These are phyloP conservation scores for Botrytis pseudocinerea DNA, from an alignment of 2,329 filamentous ascomycete genomes.

Conservation along the genomic window DNA sequence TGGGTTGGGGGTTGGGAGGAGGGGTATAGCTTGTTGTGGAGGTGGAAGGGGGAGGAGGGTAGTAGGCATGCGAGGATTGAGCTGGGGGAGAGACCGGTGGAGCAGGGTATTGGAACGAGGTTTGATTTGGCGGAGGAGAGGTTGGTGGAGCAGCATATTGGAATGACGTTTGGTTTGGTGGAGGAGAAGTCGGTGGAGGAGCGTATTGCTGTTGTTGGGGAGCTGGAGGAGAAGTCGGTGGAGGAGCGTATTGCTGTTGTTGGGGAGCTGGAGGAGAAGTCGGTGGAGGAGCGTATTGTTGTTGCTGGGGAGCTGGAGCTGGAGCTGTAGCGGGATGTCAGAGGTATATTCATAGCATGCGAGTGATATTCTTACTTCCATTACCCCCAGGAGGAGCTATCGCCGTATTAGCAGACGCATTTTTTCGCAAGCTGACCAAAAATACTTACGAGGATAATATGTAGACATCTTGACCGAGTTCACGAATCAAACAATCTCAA, in stretches of 20 bases:
- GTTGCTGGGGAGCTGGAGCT: conserved; percentile 28
- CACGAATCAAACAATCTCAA: background rate
- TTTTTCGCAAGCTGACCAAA: conserved; percentile 8
- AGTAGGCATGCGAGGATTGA: conserved; percentile 37
- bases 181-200: conserved; percentile 39
- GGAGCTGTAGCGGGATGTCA: conserved; percentile 23
- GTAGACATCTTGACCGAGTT: conserved; percentile 34
- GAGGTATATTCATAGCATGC: background rate
- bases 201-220: conserved; percentile 33
- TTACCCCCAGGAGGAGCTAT: conserved; percentile 39
- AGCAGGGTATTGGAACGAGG: conserved; percentile 37
- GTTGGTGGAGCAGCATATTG: conserved; percentile 39
- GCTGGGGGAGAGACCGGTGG: conserved; percentile 38
- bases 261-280: no score
- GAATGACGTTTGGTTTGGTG: conserved; percentile 36
- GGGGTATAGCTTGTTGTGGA: conserved; percentile 19
- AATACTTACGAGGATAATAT: conserved; percentile 42
- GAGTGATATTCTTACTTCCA: conserved; percentile 28
- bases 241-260: conserved; percentile 18
- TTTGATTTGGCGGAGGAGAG: conserved; percentile 39
- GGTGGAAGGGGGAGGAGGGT: conserved; percentile 40
- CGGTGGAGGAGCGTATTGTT: conserved; percentile 29
- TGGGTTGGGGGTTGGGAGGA: conserved; percentile 38
- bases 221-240: background rate
- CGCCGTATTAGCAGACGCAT: conserved; percentile 28